A percentile compares a stretch with the other conserved stretches of the same genome.
Evolutionary conservation across 768 basidiomycete genomes (phyloP).

Genomic region (Fomitopsis pulvina): DNA sequence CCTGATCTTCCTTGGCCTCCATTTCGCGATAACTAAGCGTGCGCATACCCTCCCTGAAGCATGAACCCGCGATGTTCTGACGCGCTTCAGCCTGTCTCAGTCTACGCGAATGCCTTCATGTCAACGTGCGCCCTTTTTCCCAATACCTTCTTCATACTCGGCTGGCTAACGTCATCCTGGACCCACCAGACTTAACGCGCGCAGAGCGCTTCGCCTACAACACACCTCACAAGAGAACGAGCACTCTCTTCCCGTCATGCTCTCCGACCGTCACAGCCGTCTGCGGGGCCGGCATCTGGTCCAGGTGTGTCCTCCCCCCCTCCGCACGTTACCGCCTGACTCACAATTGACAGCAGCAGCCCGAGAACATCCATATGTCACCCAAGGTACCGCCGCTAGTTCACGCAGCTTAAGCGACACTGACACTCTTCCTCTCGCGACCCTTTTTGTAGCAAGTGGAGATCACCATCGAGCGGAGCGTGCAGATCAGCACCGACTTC

Average conservation of each 20-base stretch:
- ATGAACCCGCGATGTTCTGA: too few relatives aligned
- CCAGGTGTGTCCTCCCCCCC: neutral
- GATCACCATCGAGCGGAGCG: neutral
- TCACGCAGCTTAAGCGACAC: too few relatives aligned
- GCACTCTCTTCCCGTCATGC: neutral
- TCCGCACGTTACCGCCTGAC: neutral
- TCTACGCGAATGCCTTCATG: conserved; percentile 14
- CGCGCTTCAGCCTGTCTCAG: too few relatives aligned
- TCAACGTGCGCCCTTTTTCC: conserved; percentile 5
- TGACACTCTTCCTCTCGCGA: too few relatives aligned
- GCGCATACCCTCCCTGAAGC: neutral
- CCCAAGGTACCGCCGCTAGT: neutral
- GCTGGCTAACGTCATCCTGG: neutral
- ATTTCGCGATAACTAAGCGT: conserved; percentile 21
- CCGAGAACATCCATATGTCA: neutral
- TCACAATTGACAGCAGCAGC: neutral
- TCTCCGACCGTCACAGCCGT: neutral
- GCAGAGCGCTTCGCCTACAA: conserved; percentile 2
- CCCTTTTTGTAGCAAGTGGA: neutral
- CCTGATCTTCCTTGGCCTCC: conserved; percentile 17
- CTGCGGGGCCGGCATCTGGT: neutral
- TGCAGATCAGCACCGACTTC: neutral
- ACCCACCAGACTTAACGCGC: conserved; percentile 9
- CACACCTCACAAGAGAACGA: conserved; percentile 1
- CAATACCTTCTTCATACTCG: neutral